Percentiles rank a stretch among this genome's conserved stretches.
Evolutionary conservation across 768 basidiomycete genomes (phyloP).

Genomic region (Basidioascus undulatus): DNA sequence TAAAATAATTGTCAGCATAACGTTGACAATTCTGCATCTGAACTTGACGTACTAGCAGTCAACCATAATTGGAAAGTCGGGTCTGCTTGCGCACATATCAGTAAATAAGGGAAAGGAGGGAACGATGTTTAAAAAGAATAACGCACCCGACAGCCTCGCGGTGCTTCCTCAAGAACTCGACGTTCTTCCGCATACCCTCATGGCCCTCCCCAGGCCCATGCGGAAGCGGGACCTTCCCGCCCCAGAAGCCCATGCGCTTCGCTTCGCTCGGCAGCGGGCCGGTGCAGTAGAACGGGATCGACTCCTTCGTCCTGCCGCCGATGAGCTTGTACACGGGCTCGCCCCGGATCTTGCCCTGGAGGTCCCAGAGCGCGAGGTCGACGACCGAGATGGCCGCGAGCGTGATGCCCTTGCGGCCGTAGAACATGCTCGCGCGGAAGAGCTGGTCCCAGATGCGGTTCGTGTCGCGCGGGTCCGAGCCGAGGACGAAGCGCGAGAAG

Average conservation of each 20-base stretch:
- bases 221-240: conserved; percentile 20
- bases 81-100: too few species aligned
- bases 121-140: too few species aligned
- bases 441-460: conserved; percentile 22
- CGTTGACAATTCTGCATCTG: background rate
- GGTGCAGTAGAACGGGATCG: conserved; percentile 21
- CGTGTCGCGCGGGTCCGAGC: conserved; percentile 20
- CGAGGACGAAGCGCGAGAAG: conserved; percentile 20
- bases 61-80: conserved; percentile 21
- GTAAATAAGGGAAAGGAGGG: too few species aligned
- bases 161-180: conserved; percentile 17
- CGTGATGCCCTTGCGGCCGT: conserved; percentile 20
- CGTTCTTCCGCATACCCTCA: conserved; percentile 19
- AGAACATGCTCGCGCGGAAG: conserved; percentile 19
- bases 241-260: conserved; percentile 21
- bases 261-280: conserved; percentile 18
- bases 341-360: conserved; percentile 20
- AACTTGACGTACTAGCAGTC: conserved; percentile 18
- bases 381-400: conserved; percentile 20
- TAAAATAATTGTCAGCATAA: background rate
- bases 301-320: conserved; percentile 20
- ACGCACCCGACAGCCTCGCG: conserved; percentile 15
- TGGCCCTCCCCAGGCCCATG: conserved; percentile 19
- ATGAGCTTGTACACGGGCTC: conserved; percentile 24
- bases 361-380: conserved; percentile 22